Percentiles rank a stretch among this genome's conserved stretches.
These are phyloP conservation scores for Zygoascus sp. DNA, from an alignment of 1,139 yeast species.

Conservation along the genomic window DNA sequence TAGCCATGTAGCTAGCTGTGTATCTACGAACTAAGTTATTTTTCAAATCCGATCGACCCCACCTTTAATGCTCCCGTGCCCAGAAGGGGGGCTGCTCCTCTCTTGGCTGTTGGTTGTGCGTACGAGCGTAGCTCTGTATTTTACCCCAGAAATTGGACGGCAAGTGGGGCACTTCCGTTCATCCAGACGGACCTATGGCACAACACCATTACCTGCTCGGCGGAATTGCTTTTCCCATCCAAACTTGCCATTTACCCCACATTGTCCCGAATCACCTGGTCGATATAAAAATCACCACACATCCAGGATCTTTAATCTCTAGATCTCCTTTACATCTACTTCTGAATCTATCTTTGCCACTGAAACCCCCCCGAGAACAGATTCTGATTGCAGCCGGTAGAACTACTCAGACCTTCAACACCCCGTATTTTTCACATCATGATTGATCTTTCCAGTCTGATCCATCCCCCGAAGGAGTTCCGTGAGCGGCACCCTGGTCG, in stretches of 20 bases:
- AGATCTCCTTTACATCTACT: too few species aligned
- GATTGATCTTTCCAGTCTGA: slow-evolving; percentile 3
- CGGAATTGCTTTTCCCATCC: slow-evolving; percentile 1
- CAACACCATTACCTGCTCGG: neutral
- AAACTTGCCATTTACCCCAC: neutral
- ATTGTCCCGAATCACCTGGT: neutral
- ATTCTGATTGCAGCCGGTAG: too few species aligned
- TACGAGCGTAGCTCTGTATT: too few species aligned
- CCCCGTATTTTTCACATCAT: too few species aligned
- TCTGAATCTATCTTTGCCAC: too few species aligned
- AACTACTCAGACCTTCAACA: too few species aligned
- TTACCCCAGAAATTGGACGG: neutral
- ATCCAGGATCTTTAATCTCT: neutral
- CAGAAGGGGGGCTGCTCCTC: too few species aligned
- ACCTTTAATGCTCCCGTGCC: neutral
- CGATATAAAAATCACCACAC: neutral
- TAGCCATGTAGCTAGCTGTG: too few species aligned
- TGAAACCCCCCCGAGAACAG: too few species aligned
- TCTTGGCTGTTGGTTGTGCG: too few species aligned
- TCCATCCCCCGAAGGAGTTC: slow-evolving; percentile 54
- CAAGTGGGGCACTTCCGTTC: neutral
- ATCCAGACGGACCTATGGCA: neutral
- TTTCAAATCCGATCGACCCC: too few species aligned
- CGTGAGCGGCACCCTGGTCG: slow-evolving; percentile 32
- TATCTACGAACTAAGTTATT: too few species aligned